phyloP scores from a whole-genome alignment of 2,329 filamentous ascomycete species.

The Fusarium caatingaense region DNA sequence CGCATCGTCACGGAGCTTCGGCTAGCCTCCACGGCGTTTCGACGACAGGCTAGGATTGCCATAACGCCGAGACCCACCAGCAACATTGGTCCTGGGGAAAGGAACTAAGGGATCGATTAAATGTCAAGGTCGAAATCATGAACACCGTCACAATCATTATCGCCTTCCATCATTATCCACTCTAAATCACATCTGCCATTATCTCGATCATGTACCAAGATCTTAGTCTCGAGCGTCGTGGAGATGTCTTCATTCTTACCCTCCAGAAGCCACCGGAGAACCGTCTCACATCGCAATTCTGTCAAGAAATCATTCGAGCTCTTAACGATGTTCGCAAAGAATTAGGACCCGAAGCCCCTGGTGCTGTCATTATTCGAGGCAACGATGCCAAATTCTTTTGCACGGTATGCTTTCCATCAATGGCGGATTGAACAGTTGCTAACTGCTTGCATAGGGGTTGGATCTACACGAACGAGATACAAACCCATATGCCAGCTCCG shows the following conservation, averaged over 20 bases:
- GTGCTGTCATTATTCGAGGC: background rate
- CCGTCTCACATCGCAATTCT: constrained; percentile 8
- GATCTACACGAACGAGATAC: constrained; percentile 1
- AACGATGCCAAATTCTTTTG: constrained; percentile 8
- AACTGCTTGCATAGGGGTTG: background rate
- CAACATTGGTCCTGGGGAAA: too few species aligned
- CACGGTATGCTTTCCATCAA: background rate
- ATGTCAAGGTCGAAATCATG: background rate
- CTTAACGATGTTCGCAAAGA: background rate
- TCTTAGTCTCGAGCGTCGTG: background rate
- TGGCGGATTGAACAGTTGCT: background rate
- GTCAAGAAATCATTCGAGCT: background rate
- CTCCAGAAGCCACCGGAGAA: constrained; percentile 9
- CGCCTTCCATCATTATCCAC: too few species aligned
- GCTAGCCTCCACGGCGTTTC: background rate
- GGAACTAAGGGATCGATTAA: background rate
- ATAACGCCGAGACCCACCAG: background rate
- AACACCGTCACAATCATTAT: background rate
- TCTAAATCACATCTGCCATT: too few species aligned
- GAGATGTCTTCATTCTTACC: background rate
- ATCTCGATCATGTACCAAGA: background rate
- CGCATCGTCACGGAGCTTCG: background rate
- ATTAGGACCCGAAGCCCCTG: background rate
- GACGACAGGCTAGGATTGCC: background rate
- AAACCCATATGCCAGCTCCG: constrained; percentile 1